phyloP scores from a whole-genome alignment of 1,284 basidiomycete species.

The Peniophora sp. region DNA sequence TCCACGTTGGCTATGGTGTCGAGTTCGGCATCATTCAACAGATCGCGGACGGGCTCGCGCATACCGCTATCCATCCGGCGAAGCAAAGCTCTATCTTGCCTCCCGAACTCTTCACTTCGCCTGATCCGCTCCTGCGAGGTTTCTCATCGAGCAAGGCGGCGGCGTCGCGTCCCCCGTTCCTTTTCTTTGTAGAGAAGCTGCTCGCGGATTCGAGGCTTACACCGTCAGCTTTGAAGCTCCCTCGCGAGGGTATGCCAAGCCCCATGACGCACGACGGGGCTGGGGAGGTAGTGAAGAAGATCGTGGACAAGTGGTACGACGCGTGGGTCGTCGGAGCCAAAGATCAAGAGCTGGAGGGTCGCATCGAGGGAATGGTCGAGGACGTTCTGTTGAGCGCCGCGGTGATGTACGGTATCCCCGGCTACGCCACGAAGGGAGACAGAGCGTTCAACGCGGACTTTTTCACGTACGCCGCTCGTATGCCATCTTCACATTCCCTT shows the following conservation, averaged over 20 bases:
- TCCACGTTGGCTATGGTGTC: conserved; percentile 55
- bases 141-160: not conserved
- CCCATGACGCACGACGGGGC: not conserved
- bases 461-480: conserved; percentile 11
- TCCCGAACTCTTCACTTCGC: conserved; percentile 17
- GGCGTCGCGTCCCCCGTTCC: conserved; percentile 14
- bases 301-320: conserved; percentile 43
- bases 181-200: conserved; percentile 29
- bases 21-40: conserved; percentile 60
- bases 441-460: conserved; percentile 33
- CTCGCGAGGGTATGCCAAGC: conserved; percentile 21
- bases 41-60: conserved; percentile 50
- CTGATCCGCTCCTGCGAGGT: not conserved
- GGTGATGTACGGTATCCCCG: conserved; percentile 34
- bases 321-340: conserved; percentile 21
- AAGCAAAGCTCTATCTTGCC: conserved; percentile 18
- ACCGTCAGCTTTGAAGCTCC: conserved; percentile 27
- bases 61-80: conserved; percentile 22
- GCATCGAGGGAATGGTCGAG: conserved; percentile 30
- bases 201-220: conserved; percentile 27
- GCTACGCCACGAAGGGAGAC: conserved; percentile 20
- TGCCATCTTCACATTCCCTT: not conserved
- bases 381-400: conserved; percentile 34
- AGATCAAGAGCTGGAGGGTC: conserved; percentile 21
- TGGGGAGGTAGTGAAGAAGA: conserved; percentile 30